Evolutionary conservation across 306 rosid genomes (phyloP).

Genomic region (Neltuma alba): DNA sequence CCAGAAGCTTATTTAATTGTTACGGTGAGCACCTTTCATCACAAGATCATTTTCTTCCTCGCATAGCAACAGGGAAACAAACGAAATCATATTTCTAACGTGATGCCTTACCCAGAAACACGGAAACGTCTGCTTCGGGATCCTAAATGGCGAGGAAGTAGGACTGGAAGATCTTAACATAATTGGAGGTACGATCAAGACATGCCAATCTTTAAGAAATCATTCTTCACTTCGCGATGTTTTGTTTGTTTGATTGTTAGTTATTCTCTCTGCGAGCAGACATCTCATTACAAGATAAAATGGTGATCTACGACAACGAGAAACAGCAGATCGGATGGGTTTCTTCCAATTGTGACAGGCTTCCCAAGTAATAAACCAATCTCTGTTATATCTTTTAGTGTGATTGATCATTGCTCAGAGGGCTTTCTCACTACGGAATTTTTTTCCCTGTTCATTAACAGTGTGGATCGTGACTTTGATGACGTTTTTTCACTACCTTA

Average conservation of each 20-base stretch:
- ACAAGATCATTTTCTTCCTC: neutral
- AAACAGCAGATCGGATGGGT: constrained; percentile 71
- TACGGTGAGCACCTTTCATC: constrained; percentile 40
- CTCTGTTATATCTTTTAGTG: constrained; percentile 24
- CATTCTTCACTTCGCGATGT: neutral
- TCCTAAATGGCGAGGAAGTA: constrained; percentile 54
- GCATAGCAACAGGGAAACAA: neutral
- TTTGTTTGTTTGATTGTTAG: neutral
- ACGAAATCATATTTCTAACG: constrained; percentile 36
- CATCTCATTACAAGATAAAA: constrained; percentile 62
- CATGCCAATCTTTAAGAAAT: neutral
- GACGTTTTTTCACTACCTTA: constrained; percentile 42
- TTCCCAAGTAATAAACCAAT: constrained; percentile 57
- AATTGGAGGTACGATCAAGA: constrained; percentile 67
- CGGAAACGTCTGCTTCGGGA: constrained; percentile 79
- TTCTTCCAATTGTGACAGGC: constrained; percentile 57
- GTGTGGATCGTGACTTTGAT: constrained; percentile 49
- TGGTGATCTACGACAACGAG: constrained; percentile 79
- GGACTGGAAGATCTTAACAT: constrained; percentile 59
- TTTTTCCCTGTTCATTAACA: constrained; percentile 41
- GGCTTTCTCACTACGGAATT: constrained; percentile 35
- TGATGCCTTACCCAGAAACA: constrained; percentile 43
- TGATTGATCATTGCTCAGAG: constrained; percentile 7
- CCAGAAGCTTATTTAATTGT: constrained; percentile 70
- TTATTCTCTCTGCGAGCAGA: constrained; percentile 42